phyloP scores from a whole-genome alignment of 208 protist species.

The Crithidia fasciculata region DNA sequence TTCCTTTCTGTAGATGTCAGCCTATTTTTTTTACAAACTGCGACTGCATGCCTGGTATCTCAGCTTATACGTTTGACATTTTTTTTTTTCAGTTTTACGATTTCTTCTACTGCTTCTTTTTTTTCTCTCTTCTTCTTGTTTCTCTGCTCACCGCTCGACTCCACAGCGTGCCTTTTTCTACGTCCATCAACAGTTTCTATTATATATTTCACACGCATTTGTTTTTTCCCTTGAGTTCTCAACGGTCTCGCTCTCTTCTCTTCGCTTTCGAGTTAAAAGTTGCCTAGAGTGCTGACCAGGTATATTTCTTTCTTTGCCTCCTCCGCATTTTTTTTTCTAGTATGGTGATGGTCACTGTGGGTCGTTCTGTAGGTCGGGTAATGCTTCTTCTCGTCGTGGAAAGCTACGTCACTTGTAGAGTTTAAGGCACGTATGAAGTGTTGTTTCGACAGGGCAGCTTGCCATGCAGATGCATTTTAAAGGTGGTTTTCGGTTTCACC shows the following conservation, averaged over 20 bases:
- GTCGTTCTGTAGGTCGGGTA: too few species aligned
- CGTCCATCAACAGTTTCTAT: background rate
- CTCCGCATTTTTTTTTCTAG: background rate
- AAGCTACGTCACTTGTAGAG: too few species aligned
- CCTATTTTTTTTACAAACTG: too few species aligned
- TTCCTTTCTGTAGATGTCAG: too few species aligned
- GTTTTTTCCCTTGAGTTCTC: background rate
- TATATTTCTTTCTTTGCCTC: background rate
- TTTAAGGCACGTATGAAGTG: too few species aligned
- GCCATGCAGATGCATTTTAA: too few species aligned
- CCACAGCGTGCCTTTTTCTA: background rate
- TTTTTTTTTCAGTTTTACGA: background rate
- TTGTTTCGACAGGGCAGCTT: too few species aligned
- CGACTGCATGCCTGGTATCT: too few species aligned
- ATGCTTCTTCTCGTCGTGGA: too few species aligned
- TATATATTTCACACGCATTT: slow-evolving; percentile 21
- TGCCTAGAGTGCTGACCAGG: background rate
- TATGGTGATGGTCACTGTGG: too few species aligned
- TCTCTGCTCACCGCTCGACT: background rate
- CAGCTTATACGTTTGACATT: background rate
- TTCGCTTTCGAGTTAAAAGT: background rate
- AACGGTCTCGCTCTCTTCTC: background rate
- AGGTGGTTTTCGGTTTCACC: too few species aligned
- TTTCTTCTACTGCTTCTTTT: background rate
- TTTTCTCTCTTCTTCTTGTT: background rate